Base-by-base conservation (phyloP, 75 land plant species). In the Adiantum capillusveneris region DNA sequence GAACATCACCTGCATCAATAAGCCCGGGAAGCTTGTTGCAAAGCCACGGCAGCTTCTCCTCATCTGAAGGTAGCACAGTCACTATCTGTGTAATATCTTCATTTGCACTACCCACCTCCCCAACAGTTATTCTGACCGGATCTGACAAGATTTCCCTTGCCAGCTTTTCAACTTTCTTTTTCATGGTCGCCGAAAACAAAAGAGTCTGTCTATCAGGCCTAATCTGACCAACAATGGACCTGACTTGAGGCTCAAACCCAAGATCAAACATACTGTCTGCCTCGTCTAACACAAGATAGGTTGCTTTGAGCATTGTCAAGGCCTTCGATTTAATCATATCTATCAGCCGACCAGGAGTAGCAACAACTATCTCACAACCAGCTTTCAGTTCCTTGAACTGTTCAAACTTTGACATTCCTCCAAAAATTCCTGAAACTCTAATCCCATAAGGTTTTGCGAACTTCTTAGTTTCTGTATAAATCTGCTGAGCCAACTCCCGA, bases 111-210 rank as follows among this genome's bases (percentile, higher is more conserved):
- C 98, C 98, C 31, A 86, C 85, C 69, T 89, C 96, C 19, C 98
- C 98, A 0, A 89, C 96, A 25, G 84, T 81, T 27, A 94, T 82
- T 68, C 98, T 81, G 28, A 86, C 57, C 44, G 98, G 96, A 71
- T 86, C 96, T 42, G 81, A n/a, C 20, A 94, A 73, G 44, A 86
- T 78, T 73, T 94, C 98, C 59, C 96, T 68, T 6, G 98, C 96
- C 44, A 94, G 58, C 41, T 82, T 74, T 60, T 94, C 98, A 54
- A 94, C 86, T 70, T 77, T 91, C 54, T 73, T 49, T 17, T 96
- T 96, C 98, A 94, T 94, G n/a, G 98, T 94, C 25, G 98, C 98
- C 39, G 98, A 94, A 60, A 94, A 94, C 21, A 94, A 80, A 51
- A 90, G 62, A 19, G 98, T 94, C 64, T 94, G 98, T 13, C 98